Evolutionary conservation across 305 asterid genomes (phyloP).

Genomic region (Fraxinus ornus): DNA sequence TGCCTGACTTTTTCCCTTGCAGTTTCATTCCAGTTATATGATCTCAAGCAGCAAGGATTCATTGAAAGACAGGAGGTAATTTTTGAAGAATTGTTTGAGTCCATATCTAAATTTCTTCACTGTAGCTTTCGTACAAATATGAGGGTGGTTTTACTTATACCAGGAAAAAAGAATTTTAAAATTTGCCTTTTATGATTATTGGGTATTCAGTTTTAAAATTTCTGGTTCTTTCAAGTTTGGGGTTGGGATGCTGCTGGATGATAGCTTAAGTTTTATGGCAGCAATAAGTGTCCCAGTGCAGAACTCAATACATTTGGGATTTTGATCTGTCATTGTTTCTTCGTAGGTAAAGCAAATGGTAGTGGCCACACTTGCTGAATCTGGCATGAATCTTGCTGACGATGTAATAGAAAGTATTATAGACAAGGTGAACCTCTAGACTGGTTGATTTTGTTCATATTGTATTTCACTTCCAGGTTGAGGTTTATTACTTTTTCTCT

Average conservation of each 20-base stretch:
- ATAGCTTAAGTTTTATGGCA: not conserved
- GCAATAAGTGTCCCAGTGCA: not conserved
- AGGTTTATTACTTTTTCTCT: not conserved
- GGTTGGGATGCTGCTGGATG: slow-evolving; percentile 1
- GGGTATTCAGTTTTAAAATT: not conserved
- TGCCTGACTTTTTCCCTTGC: slow-evolving; percentile 26
- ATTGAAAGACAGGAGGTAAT: slow-evolving; percentile 86
- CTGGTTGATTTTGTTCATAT: slow-evolving; percentile 4
- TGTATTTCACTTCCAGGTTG: not conserved
- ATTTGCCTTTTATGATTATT: not conserved
- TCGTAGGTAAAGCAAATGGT: slow-evolving; percentile 85
- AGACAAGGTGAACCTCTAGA: slow-evolving; percentile 46
- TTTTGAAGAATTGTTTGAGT: not conserved
- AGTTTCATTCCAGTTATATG: slow-evolving; percentile 90
- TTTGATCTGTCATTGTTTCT: not conserved
- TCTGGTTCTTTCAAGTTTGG: not conserved
- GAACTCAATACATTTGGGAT: not conserved
- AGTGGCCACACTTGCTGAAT: slow-evolving; percentile 83
- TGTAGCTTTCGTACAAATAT: not conserved
- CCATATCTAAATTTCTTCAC: not conserved
- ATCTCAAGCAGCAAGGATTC: slow-evolving; percentile 92
- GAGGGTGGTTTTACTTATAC: not conserved
- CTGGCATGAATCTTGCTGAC: slow-evolving; percentile 80
- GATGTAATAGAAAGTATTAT: slow-evolving; percentile 71
- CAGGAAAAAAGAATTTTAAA: not conserved